phyloP scores from a whole-genome alignment of 2,329 filamentous ascomycete genomes.

The Shiraia sp. region DNA sequence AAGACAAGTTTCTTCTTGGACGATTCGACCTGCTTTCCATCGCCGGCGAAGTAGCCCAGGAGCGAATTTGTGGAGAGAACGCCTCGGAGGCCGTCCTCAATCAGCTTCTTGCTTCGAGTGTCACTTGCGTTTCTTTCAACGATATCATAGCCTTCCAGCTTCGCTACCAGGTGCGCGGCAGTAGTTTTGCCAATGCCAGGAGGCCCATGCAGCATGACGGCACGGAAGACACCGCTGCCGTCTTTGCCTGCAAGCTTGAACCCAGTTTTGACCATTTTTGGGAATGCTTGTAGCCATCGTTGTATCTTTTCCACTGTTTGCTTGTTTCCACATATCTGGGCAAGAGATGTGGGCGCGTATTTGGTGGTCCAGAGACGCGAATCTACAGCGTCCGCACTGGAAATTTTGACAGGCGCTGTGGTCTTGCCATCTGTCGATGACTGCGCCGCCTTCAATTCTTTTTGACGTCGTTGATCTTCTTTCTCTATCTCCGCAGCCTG shows the following conservation, averaged over 20 bases:
- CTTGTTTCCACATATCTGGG: conserved; percentile 96
- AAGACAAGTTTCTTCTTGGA: conserved; percentile 91
- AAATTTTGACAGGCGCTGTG: conserved; percentile 24
- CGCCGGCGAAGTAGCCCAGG: conserved; percentile 84
- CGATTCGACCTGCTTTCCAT: conserved; percentile 77
- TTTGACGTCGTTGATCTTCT: conserved; percentile 76
- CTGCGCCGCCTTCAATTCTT: conserved; percentile 51
- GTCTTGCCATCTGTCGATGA: conserved; percentile 45
- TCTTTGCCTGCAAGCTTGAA: conserved; percentile 85
- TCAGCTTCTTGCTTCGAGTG: conserved; percentile 90
- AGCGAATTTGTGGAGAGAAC: conserved; percentile 93
- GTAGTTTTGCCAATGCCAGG: conserved; percentile 98
- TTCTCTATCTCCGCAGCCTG: conserved; percentile 84
- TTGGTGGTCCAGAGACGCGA: conserved; percentile 82
- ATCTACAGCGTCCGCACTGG: conserved; percentile 28
- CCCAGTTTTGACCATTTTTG: conserved; percentile 73
- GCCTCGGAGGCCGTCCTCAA: conserved; percentile 85
- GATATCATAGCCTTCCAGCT: conserved; percentile 89
- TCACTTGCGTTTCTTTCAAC: conserved; percentile 97
- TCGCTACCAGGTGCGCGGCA: conserved; percentile 90
- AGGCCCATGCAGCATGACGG: conserved; percentile 93
- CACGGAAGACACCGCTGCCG: conserved; percentile 79
- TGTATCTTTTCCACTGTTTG: conserved; percentile 85
- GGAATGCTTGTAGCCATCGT: conserved; percentile 82
- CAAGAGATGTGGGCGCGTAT: conserved; percentile 83